Evolutionary conservation across 352 stramenopile species (phyloP).

Genomic region (Phytopythium aichiense): DNA sequence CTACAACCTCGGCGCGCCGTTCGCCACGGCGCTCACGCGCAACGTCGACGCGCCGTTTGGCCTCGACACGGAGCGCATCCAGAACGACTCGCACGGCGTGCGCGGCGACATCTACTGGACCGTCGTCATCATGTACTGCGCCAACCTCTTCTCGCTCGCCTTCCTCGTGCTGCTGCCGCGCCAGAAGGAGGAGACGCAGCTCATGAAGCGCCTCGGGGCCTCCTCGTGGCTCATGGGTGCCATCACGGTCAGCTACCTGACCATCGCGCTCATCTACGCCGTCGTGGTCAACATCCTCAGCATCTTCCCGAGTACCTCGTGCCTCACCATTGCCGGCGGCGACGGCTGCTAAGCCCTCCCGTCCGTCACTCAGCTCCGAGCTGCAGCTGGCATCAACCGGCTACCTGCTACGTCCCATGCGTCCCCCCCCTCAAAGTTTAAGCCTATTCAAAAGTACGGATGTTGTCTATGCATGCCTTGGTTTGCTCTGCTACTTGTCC

Average conservation of each 20-base stretch:
- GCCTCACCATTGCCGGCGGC: slow-evolving; percentile 51
- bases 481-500: background rate
- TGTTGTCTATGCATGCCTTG: background rate
- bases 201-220: slow-evolving; percentile 56
- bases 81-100: slow-evolving; percentile 40
- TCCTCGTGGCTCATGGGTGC: slow-evolving; percentile 47
- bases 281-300: slow-evolving; percentile 58
- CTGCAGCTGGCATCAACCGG: background rate
- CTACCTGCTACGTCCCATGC: background rate
- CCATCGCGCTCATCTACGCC: slow-evolving; percentile 46
- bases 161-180: slow-evolving; percentile 54
- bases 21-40: slow-evolving; percentile 34
- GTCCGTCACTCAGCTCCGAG: background rate
- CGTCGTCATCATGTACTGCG: slow-evolving; percentile 44
- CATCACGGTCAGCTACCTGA: slow-evolving; percentile 35
- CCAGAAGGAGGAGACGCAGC: slow-evolving; percentile 62
- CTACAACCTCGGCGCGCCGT: slow-evolving; percentile 42
- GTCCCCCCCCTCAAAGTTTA: background rate
- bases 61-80: slow-evolving; percentile 40
- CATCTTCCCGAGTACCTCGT: slow-evolving; percentile 50
- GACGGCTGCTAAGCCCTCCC: slow-evolving; percentile 21
- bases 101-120: slow-evolving; percentile 48
- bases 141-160: slow-evolving; percentile 45
- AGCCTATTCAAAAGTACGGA: slow-evolving; percentile 1
- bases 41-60: slow-evolving; percentile 40